Evolutionary conservation across 1,284 basidiomycete genomes (phyloP).

Genomic region (Ustilago hordei): DNA sequence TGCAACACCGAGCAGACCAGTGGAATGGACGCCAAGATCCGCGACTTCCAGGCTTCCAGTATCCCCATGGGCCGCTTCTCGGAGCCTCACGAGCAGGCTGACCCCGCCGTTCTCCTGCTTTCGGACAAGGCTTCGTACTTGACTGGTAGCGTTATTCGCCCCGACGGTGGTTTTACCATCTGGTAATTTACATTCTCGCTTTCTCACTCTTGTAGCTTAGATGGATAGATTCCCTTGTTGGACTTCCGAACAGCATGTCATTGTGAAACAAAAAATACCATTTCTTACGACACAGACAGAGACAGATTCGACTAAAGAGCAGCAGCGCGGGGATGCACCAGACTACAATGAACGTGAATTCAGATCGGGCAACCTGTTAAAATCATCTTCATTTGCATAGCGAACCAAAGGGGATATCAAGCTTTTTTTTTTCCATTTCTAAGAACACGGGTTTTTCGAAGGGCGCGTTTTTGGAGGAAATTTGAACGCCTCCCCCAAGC

Average conservation of each 20-base stretch:
- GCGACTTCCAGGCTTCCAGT: constrained; percentile 66
- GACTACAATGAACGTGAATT: background rate
- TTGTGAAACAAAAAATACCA: constrained; percentile 4
- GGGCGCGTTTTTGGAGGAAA: too few species aligned
- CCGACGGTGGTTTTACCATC: constrained; percentile 68
- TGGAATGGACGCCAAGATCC: constrained; percentile 67
- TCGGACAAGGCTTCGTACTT: constrained; percentile 68
- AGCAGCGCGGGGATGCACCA: background rate
- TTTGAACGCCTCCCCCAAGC: too few species aligned
- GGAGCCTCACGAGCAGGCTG: constrained; percentile 68
- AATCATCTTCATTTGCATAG: background rate
- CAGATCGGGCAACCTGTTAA: background rate
- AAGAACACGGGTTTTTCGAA: too few species aligned
- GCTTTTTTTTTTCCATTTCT: too few species aligned
- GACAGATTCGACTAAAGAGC: background rate
- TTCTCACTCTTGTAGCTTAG: background rate
- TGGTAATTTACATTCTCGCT: constrained; percentile 48
- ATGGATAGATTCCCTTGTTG: constrained; percentile 1
- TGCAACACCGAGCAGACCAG: constrained; percentile 70
- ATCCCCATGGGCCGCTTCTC: constrained; percentile 68
- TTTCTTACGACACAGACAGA: background rate
- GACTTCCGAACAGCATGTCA: constrained; percentile 2
- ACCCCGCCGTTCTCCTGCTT: constrained; percentile 64
- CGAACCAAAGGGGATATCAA: background rate
- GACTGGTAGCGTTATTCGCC: constrained; percentile 59